Evolutionary conservation across 2,329 filamentous ascomycete species (phyloP), one percentile per base, ranked within the genome.

Genomic region (Stachybotrys chlorohalonatus): DNA sequence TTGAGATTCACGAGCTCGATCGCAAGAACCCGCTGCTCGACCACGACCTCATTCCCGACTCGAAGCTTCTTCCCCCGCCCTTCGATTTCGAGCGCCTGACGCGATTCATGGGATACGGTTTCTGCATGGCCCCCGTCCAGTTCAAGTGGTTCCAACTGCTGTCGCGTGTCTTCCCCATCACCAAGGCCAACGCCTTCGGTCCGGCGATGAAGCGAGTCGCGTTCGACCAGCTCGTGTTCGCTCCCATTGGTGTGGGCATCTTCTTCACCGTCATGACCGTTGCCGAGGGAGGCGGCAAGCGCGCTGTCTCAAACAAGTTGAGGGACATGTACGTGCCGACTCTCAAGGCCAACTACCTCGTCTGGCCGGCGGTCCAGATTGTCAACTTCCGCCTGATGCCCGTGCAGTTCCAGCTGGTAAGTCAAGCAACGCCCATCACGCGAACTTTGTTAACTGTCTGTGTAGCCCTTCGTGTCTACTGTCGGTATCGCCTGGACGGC

Each of bases 251-350:
- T 74, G 82, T 99, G 55, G 89, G 82, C 13, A 80, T 82, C 61
- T 99, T 99, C 78, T 99, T 97, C 70, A 91, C 89, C 1, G 93
- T 87, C 72, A 97, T 99, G 93, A 97, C 94, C 0, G 73, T 97
- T 15, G 89, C 93, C 11, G 94, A 99, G 73, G 94, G 94, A 31
- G 94, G 94, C 55, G 90, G 91, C 36, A 84, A 82, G 64, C 81
- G 88, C 57, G 92, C 89, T 7, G 80, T 99, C 52, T 74, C 79
- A 58, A 81, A 86, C 68, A 99, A 99, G 77, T 85, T 99, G 63
- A 82, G 88, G 65, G 93, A 96, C 67, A 92, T 97, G 73, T 99
- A 96, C 69, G 71, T 96, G 55, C 91, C 93, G 13, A 93, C 94
- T 8, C 77, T 99, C 61, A 96, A 96, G 77, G 92, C 93, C 62